Base-by-base conservation (phyloP, 768 basidiomycete genomes). In the Mycena amicta region DNA sequence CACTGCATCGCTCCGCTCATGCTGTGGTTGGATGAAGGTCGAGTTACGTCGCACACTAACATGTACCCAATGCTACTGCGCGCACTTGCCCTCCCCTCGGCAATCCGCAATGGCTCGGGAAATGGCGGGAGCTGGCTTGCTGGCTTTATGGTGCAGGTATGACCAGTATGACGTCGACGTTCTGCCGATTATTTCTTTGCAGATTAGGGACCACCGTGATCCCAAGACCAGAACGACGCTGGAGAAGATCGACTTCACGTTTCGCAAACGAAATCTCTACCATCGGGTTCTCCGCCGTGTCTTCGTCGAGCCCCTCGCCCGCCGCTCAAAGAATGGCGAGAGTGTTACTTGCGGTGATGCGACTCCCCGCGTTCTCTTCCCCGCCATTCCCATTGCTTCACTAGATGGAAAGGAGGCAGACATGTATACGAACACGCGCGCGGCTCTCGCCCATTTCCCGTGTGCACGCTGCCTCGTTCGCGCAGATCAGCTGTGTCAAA, bases 31-130 rank as follows among this genome's bases (percentile, higher is more conserved):
- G n/a, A n/a, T n/a, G n/a, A n/a, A n/a, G n/a, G n/a, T n/a, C n/a
- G n/a, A n/a, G n/a, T n/a, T n/a, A n/a, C n/a, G n/a, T n/a, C 20
- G 50, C 59, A n/a, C n/a, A n/a, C n/a, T n/a, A n/a, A n/a, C n/a
- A n/a, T n/a, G n/a, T n/a, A n/a, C n/a, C n/a, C n/a, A 3, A 60
- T 60, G 22, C 53, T 60, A 18, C 37, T 60, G 28, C 53, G 53
- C 47, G 27, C 53, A 5, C 28, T 60, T 25, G 50, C 50, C 26
- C 50, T 60, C 3, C 53, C 30, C 2, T 55, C 59, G 0, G 2
- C 39, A 25, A 60, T 60, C 31, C 47, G 53, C 20, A 60, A 60
- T 40, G 53, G 45, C n/a, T 60, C 59, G n/a, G n/a, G n/a, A n/a
- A n/a, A n/a, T n/a, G n/a, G n/a, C n/a, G n/a, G n/a, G n/a, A n/a